phyloP scores from a whole-genome alignment of 371 early-diverging fungal species.

The Mucor piriformis region DNA sequence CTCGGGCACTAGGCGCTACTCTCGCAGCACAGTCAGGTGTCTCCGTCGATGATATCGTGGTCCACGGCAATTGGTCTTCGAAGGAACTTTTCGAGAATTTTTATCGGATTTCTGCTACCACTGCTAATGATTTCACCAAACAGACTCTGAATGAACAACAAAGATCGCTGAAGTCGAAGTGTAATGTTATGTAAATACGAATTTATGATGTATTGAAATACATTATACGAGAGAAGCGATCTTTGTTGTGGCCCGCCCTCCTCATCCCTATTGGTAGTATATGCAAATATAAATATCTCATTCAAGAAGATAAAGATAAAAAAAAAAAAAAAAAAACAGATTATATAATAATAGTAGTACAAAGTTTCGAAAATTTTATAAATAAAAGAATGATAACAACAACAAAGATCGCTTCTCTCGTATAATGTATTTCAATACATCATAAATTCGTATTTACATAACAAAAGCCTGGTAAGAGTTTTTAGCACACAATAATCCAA shows the following conservation, averaged over 20 bases:
- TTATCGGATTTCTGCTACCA: constrained; percentile 34
- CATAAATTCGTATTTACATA: too few relatives aligned
- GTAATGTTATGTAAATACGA: constrained; percentile 4
- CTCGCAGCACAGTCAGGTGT: constrained; percentile 19
- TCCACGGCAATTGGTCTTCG: constrained; percentile 26
- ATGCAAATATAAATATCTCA: too few relatives aligned
- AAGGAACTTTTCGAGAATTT: constrained; percentile 4
- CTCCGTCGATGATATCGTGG: constrained; percentile 26
- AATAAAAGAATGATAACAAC: too few relatives aligned
- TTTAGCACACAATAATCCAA: too few relatives aligned
- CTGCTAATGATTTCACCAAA: constrained; percentile 24
- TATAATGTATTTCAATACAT: too few relatives aligned
- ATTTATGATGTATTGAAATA: neutral
- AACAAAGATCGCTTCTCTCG: too few relatives aligned
- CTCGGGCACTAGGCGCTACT: constrained; percentile 26
- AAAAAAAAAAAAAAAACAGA: too few relatives aligned
- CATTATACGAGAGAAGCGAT: constrained; percentile 2
- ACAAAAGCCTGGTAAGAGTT: too few relatives aligned
- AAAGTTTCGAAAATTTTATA: too few relatives aligned
- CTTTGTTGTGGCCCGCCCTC: constrained; percentile 12
- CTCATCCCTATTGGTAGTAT: too few relatives aligned
- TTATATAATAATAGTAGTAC: too few relatives aligned
- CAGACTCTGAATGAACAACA: constrained; percentile 15
- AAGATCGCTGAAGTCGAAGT: constrained; percentile 12
- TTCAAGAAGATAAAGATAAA: too few relatives aligned